A percentile compares a stretch with the other conserved stretches of the same genome.
These are phyloP conservation scores for Colletotrichum spinosum DNA, from an alignment of 2,329 filamentous ascomycete genomes.

Conservation along the genomic window DNA sequence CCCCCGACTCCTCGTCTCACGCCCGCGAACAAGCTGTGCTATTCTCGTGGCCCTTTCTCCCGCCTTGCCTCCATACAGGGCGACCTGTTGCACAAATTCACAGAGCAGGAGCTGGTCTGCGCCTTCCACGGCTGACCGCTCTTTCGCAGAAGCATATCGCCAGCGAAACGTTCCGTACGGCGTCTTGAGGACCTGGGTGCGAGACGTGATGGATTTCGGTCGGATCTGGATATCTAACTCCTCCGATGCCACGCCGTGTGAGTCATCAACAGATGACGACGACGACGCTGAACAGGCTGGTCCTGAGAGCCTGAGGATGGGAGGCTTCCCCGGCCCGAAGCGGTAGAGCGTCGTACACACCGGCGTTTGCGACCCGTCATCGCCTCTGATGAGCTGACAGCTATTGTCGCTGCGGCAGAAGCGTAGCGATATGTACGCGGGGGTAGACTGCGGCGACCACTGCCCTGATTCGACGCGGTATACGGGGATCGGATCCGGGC, in stretches of 20 bases:
- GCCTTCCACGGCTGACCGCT: conserved; percentile 56
- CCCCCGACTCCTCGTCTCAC: conserved; percentile 53
- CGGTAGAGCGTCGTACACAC: conserved; percentile 67
- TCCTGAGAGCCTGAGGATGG: conserved; percentile 53
- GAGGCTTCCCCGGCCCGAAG: conserved; percentile 65
- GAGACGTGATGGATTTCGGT: conserved; percentile 56
- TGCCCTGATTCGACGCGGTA: conserved; percentile 51
- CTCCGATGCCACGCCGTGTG: conserved; percentile 43
- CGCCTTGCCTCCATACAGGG: conserved; percentile 33
- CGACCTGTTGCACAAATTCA: conserved; percentile 56
- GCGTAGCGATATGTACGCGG: conserved; percentile 63
- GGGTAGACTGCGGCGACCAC: conserved; percentile 14
- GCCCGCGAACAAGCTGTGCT: conserved; percentile 57
- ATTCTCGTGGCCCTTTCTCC: conserved; percentile 44
- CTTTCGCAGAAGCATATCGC: conserved; percentile 62
- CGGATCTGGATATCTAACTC: conserved; percentile 41
- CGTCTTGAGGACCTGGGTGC: conserved; percentile 58
- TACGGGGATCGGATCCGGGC: conserved; percentile 54
- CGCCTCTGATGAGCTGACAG: conserved; percentile 59
- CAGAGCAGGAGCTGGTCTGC: conserved; percentile 61
- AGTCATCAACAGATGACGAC: conserved; percentile 38
- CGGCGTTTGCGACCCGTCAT: conserved; percentile 43
- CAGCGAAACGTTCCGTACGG: conserved; percentile 65
- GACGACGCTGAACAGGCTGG: conserved; percentile 36
- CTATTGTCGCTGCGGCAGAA: conserved; percentile 58